These are phyloP conservation scores for Neostapfia colusana DNA, from an alignment of 176 grass and related monocot genomes.

Conservation along the genomic window DNA sequence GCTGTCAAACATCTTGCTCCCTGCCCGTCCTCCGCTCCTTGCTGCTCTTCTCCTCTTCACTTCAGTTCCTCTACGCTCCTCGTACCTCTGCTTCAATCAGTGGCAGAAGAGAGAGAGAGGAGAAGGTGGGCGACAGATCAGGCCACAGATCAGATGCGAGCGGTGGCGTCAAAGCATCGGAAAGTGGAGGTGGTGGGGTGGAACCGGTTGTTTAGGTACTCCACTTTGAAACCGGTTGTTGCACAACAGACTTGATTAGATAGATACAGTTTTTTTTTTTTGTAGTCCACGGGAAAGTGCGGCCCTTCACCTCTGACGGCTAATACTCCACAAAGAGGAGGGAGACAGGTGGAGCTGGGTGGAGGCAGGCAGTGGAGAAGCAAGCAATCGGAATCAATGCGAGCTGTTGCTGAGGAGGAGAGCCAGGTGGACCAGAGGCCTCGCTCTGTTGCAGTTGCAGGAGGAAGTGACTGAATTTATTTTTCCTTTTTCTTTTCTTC, in stretches of 20 bases:
- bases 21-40: neutral
- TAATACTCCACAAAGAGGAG: too few relatives aligned
- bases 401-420: conserved; percentile 49
- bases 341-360: conserved; percentile 25
- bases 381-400: conserved; percentile 25
- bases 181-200: conserved; percentile 31
- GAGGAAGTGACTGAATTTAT: too few relatives aligned
- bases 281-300: too few relatives aligned
- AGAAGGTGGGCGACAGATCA: neutral
- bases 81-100: conserved; percentile 14
- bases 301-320: too few relatives aligned
- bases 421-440: conserved; percentile 28
- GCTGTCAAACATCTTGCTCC: conserved; percentile 66
- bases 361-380: conserved; percentile 45
- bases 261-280: too few relatives aligned
- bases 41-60: neutral
- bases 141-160: conserved; percentile 35
- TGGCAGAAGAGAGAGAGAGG: conserved; percentile 6
- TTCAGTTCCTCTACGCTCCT: neutral
- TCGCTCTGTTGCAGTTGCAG: too few relatives aligned
- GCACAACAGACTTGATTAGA: too few relatives aligned
- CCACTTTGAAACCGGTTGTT: too few relatives aligned
- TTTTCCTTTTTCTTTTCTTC: too few relatives aligned
- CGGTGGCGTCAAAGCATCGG: conserved; percentile 53
- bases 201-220: too few relatives aligned